Conservation (phyloP, 2,329 filamentous ascomycete species). For the Pseudogymnoascus sp. region DNA sequence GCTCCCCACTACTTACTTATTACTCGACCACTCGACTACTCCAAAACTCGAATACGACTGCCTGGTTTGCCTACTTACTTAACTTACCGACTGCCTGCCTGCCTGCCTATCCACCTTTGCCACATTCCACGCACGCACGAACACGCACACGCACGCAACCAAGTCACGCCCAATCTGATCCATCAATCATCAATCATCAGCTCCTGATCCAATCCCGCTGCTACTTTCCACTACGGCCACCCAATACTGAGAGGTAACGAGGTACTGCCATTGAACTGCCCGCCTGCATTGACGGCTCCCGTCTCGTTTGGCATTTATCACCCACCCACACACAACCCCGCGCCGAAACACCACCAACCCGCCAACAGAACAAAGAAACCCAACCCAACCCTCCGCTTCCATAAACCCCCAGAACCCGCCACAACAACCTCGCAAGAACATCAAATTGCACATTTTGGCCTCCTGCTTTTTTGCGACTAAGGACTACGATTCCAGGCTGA, state of each 20-base stretch:
- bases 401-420: neutral
- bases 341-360: neutral
- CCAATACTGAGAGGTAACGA: neutral
- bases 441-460: neutral
- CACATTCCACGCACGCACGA: neutral
- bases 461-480: neutral
- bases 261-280: neutral
- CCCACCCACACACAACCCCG: neutral
- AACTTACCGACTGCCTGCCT: neutral
- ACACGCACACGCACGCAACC: neutral
- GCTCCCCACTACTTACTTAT: neutral
- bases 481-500: neutral
- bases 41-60: neutral
- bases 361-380: neutral
- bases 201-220: neutral
- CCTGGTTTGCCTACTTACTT: neutral
- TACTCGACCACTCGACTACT: neutral
- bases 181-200: neutral
- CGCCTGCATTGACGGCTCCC: neutral
- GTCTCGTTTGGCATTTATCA: neutral
- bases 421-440: neutral
- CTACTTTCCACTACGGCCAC: neutral
- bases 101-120: neutral
- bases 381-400: neutral
- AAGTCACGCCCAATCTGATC: neutral